Evolutionary conservation across 164 flowering plant species (phyloP), one percentile per base, ranked within the genome.

Genomic region (Berberis vulgaris): DNA sequence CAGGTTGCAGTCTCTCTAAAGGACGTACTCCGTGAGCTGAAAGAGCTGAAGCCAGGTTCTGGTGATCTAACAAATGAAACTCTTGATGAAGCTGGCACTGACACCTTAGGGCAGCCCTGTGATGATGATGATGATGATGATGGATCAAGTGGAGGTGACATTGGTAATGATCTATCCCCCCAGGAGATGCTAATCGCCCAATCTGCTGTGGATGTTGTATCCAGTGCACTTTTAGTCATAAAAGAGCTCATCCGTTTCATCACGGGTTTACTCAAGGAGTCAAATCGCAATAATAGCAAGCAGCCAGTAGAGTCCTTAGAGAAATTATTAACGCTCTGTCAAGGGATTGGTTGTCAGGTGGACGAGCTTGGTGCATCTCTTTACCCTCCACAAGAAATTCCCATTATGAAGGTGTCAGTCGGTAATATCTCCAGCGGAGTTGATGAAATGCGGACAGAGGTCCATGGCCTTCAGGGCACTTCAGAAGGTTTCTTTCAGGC

Each of bases 1-100:
- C 86, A 81, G 69, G 86, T 86, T 65, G 95, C 96, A 10, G 85
- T 84, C 54, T 82, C 96, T 7, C 68, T 94, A 62, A 94, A 88
- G 76, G 98, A 94, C 77, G 96, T 88, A 43, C 85, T 94, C 57
- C 85, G 96, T 8, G 96, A 94, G 75, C 77, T 94, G 87, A 88
- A 86, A 69, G 96, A 94, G 65, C 87, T 90, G 60, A 85, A 84
- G 72, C 91, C 84, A 43, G 82, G 65, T 57, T 69, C 82, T 11
- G 52, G 68, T 43, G 73, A 78, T 11, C 63, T 60, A 5, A 53
- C 60, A 1, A 78, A 75, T 45, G 80, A 69, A 65, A 60, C 66
- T 61, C 65, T 70, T 57, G 71, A 70, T 7, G 70, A 72, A 42
- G 13, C 50, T 59, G 65, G 76, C 50, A 41, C 59, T 12, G 53